A percentile compares a stretch with the other conserved stretches of the same genome.
phyloP scores from a whole-genome alignment of 805 yeast species.

The Cyberlindnera mrakii region DNA sequence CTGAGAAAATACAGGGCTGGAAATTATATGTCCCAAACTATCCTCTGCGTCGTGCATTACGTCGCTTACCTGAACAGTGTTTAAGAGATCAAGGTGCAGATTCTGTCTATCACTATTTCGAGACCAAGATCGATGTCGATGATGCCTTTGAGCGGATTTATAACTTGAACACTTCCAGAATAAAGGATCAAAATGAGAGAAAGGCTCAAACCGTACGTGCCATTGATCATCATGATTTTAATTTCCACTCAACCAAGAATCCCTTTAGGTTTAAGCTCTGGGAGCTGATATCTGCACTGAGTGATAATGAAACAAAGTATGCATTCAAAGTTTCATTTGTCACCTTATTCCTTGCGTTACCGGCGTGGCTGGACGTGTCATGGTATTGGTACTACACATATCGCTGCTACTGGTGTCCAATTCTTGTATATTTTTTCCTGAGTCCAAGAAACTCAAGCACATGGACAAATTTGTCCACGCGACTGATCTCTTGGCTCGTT shows the following conservation, averaged over 20 bases:
- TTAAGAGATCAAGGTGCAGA: slow-evolving; percentile 42
- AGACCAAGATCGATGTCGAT: slow-evolving; percentile 38
- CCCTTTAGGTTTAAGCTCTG: slow-evolving; percentile 33
- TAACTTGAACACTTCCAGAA: slow-evolving; percentile 38
- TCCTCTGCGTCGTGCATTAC: slow-evolving; percentile 34
- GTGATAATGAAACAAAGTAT: slow-evolving; percentile 36
- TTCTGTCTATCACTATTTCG: slow-evolving; percentile 35
- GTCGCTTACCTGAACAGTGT: slow-evolving; percentile 36
- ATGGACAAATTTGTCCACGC: slow-evolving; percentile 28
- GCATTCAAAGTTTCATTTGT: slow-evolving; percentile 35
- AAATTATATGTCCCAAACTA: slow-evolving; percentile 31
- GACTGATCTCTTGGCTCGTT: slow-evolving; percentile 30
- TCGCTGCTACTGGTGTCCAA: slow-evolving; percentile 39
- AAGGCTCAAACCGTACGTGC: slow-evolving; percentile 26
- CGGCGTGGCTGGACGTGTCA: slow-evolving; percentile 36
- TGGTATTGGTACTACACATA: slow-evolving; percentile 36
- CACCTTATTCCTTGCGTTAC: slow-evolving; percentile 33
- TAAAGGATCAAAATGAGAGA: slow-evolving; percentile 7
- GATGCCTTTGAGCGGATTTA: slow-evolving; percentile 39
- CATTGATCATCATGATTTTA: slow-evolving; percentile 36
- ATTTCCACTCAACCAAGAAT: slow-evolving; percentile 31
- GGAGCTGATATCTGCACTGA: slow-evolving; percentile 28
- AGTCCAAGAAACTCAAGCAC: slow-evolving; percentile 37
- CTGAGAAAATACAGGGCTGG: slow-evolving; percentile 24
- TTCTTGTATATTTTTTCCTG: slow-evolving; percentile 29